Percentiles rank a stretch among this genome's conserved stretches.
Conservation (phyloP, 192 early-diverging fungal species). For the Coemansia sp. region DNA sequence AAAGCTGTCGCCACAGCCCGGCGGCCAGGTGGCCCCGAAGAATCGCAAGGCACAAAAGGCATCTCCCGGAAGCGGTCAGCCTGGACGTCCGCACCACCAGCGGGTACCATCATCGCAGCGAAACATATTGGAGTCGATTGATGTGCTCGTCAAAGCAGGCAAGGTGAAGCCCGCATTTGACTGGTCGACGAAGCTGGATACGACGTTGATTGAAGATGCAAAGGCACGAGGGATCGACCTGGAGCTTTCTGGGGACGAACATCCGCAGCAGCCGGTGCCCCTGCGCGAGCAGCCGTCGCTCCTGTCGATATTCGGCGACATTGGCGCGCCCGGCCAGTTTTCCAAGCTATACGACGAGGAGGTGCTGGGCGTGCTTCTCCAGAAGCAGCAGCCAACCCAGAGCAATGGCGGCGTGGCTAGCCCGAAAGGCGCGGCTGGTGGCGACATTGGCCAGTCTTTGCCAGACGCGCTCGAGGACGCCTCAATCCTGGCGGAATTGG, state of each 20-base stretch:
- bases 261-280: neutral
- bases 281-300: neutral
- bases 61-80: neutral
- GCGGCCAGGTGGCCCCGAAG: too few species aligned
- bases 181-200: conserved; percentile 21
- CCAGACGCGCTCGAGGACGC: neutral
- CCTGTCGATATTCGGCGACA: conserved; percentile 25
- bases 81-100: neutral
- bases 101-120: conserved; percentile 15
- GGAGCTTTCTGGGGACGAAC: neutral
- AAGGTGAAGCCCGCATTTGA: conserved; percentile 32
- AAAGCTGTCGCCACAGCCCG: too few species aligned
- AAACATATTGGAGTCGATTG: conserved; percentile 28
- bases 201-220: conserved; percentile 14
- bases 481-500: neutral
- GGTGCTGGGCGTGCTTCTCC: neutral
- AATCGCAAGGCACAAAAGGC: too few species aligned
- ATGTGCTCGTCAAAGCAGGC: conserved; percentile 29
- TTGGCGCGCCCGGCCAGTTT: conserved; percentile 35
- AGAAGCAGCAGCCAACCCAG: neutral
- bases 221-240: conserved; percentile 20
- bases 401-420: too few species aligned
- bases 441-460: too few species aligned
- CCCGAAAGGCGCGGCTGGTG: too few species aligned
- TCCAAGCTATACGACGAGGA: conserved; percentile 36